phyloP scores from a whole-genome alignment of 2,329 filamentous ascomycete genomes.

The Leptographium lundbergii region DNA sequence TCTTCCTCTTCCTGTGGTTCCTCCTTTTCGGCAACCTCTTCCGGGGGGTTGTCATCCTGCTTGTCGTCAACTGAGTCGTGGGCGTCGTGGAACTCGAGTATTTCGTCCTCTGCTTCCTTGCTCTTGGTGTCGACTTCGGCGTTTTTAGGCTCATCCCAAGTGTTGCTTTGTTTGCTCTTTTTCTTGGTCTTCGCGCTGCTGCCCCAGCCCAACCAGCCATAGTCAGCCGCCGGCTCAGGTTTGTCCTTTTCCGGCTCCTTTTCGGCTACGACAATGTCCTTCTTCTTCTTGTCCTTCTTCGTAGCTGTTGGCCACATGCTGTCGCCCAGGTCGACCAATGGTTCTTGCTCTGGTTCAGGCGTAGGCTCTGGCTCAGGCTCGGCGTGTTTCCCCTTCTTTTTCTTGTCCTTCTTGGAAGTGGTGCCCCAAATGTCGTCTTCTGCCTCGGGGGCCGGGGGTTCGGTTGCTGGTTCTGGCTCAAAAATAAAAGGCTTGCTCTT shows the following conservation, averaged over 20 bases:
- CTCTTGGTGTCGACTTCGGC: background rate
- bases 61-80: slow-evolving; percentile 25
- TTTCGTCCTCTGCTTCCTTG: slow-evolving; percentile 12
- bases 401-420: slow-evolving; percentile 14
- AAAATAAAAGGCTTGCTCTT: slow-evolving; percentile 13
- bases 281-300: slow-evolving; percentile 22
- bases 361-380: slow-evolving; percentile 11
- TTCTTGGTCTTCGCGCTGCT: slow-evolving; percentile 6
- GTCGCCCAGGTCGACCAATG: background rate
- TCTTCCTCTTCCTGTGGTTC: slow-evolving; percentile 27
- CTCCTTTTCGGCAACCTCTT: slow-evolving; percentile 28
- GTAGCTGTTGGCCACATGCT: background rate
- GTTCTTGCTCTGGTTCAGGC: slow-evolving; percentile 6
- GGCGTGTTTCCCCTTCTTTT: slow-evolving; percentile 10
- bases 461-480: background rate
- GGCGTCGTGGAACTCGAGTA: slow-evolving; percentile 16
- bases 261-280: background rate
- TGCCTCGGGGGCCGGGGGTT: background rate
- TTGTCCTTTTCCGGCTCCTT: background rate
- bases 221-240: background rate
- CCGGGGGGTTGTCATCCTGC: slow-evolving; percentile 23
- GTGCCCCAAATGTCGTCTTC: slow-evolving; percentile 7
- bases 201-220: slow-evolving; percentile 10
- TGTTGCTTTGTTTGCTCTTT: slow-evolving; percentile 1
- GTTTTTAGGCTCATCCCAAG: slow-evolving; percentile 9